Base-by-base conservation (phyloP, 2,329 filamentous ascomycete species). In the Chalara sp. region DNA sequence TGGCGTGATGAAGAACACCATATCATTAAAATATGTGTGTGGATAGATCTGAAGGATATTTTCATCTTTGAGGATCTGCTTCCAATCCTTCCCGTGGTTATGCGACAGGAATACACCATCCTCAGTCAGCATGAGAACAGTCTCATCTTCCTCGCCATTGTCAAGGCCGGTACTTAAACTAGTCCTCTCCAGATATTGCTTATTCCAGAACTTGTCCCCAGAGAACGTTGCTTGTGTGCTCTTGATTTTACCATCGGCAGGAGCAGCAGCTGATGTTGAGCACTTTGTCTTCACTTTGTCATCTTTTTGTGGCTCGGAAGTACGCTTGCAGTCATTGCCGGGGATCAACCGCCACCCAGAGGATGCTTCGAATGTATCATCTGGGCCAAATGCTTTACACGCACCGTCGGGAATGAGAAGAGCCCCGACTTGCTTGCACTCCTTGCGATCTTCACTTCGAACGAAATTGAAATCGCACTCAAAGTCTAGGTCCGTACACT, bases 381-480 rank as follows among this genome's bases (percentile, higher is more conserved):
- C 73, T 2, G 72, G 55, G 8, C 56, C 61, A 48, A 60, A 61
- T 28, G 58, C 67, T 63, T 86, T 81, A 68, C 93, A 99, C 31
- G 80, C 78, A 6, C 81, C 88, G 44, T 87, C 78, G 0, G 91
- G 90, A 2, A 82, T 72, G 2, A 74, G 66, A 42, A 95, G 67
- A 3, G 79, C 83, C 30, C 47, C 51, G 13, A 76, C 79, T 6
- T 79, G 76, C 29, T 82, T 74, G 65, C 93, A 97, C 55, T 84
- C 76, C 46, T 79, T 80, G 48, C 79, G 76, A 55, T 92, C 81
- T 4, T 80, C 73, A 51, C 76, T 75, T 59, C 80, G 80, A 53
- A 83, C 73, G 65, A 96, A 97, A 67, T 95, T 95, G 75, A 87
- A 96, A 65, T 97, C 92, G 67, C 93, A 99, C 70, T 99, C 93